Conservation (phyloP, 148 eudicot genomes). For the Heliamphora exappendiculata region DNA sequence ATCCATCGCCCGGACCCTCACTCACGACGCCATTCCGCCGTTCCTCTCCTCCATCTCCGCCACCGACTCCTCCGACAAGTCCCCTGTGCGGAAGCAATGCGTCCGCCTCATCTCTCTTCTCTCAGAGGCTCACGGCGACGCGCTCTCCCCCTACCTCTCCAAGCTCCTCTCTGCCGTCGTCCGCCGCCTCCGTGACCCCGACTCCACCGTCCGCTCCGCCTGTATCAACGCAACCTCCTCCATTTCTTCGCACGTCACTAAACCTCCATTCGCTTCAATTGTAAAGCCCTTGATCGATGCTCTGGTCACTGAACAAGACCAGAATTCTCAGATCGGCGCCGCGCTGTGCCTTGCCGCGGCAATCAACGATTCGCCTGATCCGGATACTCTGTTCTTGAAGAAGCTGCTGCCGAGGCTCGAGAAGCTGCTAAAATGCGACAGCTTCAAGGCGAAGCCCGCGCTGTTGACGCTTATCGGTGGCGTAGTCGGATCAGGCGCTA, state of each 20-base stretch:
- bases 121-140: conserved; percentile 40
- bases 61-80: conserved; percentile 70
- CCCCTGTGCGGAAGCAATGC: conserved; percentile 57
- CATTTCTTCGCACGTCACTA: conserved; percentile 32
- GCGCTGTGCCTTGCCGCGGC: conserved; percentile 71
- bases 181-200: conserved; percentile 67
- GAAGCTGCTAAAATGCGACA: conserved; percentile 46
- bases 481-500: conserved; percentile 45
- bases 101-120: conserved; percentile 50
- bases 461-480: conserved; percentile 50
- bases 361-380: conserved; percentile 44
- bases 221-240: conserved; percentile 38
- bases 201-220: conserved; percentile 61
- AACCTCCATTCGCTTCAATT: conserved; percentile 42
- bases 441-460: conserved; percentile 68
- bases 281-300: conserved; percentile 57
- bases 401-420: conserved; percentile 34
- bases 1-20: conserved; percentile 49
- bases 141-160: conserved; percentile 56
- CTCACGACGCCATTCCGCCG: conserved; percentile 42
- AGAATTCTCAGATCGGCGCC: conserved; percentile 56
- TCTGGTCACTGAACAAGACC: conserved; percentile 72
- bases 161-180: conserved; percentile 60
- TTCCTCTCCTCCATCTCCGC: conserved; percentile 73
- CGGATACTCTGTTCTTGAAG: conserved; percentile 31